Conservation (phyloP, 225 moss, liverwort and hornwort species). For the Ulota crispa region DNA sequence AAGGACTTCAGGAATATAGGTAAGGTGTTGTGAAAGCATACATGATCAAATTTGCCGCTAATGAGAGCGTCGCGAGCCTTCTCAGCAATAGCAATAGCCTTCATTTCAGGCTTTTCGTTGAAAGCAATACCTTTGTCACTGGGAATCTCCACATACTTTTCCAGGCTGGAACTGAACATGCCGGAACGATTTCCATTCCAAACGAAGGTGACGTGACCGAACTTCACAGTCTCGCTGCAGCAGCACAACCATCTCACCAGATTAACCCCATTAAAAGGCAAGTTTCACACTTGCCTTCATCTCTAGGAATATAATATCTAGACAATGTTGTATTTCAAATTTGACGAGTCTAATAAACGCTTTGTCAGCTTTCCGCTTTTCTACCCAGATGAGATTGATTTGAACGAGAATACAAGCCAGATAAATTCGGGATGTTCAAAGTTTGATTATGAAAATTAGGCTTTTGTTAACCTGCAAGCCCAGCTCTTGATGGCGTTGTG, state of each 20-base stretch:
- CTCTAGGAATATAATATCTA: background rate
- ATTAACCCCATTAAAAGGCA: background rate
- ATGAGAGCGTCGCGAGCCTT: constrained; percentile 77
- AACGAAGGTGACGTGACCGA: constrained; percentile 94
- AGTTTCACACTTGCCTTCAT: background rate
- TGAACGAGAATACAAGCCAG: background rate
- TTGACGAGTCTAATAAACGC: background rate
- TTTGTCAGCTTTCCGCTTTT: background rate
- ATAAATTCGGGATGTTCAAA: background rate
- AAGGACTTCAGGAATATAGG: background rate
- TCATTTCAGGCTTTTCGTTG: constrained; percentile 89
- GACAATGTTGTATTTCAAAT: background rate
- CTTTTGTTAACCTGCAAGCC: constrained; percentile 72
- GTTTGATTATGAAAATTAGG: background rate
- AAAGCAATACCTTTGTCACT: constrained; percentile 85
- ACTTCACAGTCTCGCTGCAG: constrained; percentile 93
- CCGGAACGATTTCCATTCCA: constrained; percentile 99
- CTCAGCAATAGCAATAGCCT: constrained; percentile 80
- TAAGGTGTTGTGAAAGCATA: background rate
- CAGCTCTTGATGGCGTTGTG: constrained; percentile 75
- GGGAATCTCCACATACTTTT: constrained; percentile 86
- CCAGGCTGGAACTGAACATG: constrained; percentile 79
- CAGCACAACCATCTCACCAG: constrained; percentile 22
- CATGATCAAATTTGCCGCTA: constrained; percentile 87
- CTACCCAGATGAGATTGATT: background rate